Evolutionary conservation across 305 asterid genomes (phyloP).

Genomic region (Ilex paraguariensis): DNA sequence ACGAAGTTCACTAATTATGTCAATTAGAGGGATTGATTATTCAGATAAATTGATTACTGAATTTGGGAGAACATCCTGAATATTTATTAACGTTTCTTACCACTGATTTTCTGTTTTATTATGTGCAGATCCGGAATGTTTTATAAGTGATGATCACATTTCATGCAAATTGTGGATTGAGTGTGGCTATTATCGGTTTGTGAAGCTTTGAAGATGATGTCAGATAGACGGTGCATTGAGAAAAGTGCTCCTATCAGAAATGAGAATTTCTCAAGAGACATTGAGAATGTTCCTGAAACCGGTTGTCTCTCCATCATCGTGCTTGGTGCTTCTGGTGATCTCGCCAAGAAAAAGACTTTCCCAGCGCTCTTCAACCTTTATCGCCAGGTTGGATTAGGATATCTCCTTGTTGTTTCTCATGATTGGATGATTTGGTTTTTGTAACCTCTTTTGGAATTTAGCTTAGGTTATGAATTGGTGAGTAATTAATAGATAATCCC

Average conservation of each 20-base stretch:
- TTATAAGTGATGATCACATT: too few relatives aligned
- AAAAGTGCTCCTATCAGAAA: slow-evolving; percentile 39
- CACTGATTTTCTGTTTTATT: too few relatives aligned
- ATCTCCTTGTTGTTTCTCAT: background rate
- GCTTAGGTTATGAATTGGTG: too few relatives aligned
- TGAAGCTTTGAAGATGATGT: slow-evolving; percentile 37
- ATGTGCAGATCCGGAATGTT: too few relatives aligned
- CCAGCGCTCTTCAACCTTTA: slow-evolving; percentile 95
- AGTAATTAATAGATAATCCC: too few relatives aligned
- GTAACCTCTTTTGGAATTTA: too few relatives aligned
- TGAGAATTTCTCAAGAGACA: slow-evolving; percentile 45
- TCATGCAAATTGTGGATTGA: too few relatives aligned
- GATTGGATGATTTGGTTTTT: background rate
- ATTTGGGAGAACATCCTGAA: too few relatives aligned
- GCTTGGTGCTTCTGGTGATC: slow-evolving; percentile 99
- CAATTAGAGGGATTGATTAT: too few relatives aligned
- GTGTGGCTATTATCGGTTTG: background rate
- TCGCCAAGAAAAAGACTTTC: slow-evolving; percentile 97
- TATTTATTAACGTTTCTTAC: too few relatives aligned
- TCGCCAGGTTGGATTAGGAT: slow-evolving; percentile 51
- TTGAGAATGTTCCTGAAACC: slow-evolving; percentile 52
- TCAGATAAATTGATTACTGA: too few relatives aligned
- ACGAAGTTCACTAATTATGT: too few relatives aligned
- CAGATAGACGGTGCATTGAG: slow-evolving; percentile 59
- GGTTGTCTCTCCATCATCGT: slow-evolving; percentile 81